Evolutionary conservation across 2,329 filamentous ascomycete genomes (phyloP), one percentile per base, ranked within the genome.

Genomic region (Fonsecaea pedrosoi): DNA sequence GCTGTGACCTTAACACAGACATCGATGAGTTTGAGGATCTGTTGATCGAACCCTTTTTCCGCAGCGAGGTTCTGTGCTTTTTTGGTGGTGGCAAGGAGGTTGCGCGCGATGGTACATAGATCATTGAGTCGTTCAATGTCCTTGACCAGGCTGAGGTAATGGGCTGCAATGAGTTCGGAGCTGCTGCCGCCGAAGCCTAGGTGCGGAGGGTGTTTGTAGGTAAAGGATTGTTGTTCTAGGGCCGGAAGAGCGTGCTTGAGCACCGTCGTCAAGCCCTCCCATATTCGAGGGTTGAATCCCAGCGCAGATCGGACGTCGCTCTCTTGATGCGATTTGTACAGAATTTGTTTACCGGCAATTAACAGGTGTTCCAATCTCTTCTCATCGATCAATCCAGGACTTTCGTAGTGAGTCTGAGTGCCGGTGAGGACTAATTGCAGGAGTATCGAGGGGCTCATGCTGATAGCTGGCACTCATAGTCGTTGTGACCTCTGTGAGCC

Each of bases 1-100:
- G 87, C 87, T 0, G 87, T 89, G 12, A 89, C 87, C 59, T 86
- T 81, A 10, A 90, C 86, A 73, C 87, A 89, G 56, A 87, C 85
- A 73, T 88, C 87, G 69, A 89, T 84, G 54, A 90, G 75, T 45
- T 84, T 83, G 69, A 89, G 81, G 35, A 89, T 82, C 68, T 87
- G 83, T 74, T 87, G 84, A 72, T 89, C 87, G 62, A 89, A 85
- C 2, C 84, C 80, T 55, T 83, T 82, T 62, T 86, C 83, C 4
- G 87, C 86, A 2, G 86, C 85, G n/a, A 89, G 78, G 68, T 89
- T 86, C 75, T 90, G 87, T 25, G 85, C 86, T 57, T 81, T 81
- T 68, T 86, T 86, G 21, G 87, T 88, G 25, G 83, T 84, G 0
- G 86, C 87, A 38, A 89, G 81, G 32, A 88, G 81, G 73, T 89